Base-by-base conservation (phyloP, 352 stramenopile genomes). In the Pythium sukuiense region DNA sequence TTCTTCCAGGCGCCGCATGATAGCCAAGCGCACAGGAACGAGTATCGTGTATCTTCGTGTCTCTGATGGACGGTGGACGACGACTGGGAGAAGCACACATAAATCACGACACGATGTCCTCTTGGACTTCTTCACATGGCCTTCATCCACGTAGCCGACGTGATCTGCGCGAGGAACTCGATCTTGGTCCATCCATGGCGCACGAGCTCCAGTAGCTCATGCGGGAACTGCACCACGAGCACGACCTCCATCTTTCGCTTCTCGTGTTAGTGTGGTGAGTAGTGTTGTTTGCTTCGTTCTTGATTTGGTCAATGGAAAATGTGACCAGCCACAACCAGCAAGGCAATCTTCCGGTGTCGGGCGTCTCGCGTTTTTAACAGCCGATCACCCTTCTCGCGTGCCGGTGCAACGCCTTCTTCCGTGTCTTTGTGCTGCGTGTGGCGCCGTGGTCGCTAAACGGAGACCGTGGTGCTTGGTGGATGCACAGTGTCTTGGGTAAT, bases 81-180 rank as follows among this genome's bases (percentile, higher is more conserved):
- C 32, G 32, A 37, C n/a, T n/a, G n/a, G n/a, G n/a, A n/a, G n/a
- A n/a, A n/a, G n/a, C n/a, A n/a, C n/a, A n/a, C n/a, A n/a, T n/a
- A n/a, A n/a, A n/a, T n/a, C n/a, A n/a, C n/a, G n/a, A n/a, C n/a
- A n/a, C n/a, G n/a, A n/a, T n/a, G n/a, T n/a, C n/a, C n/a, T n/a
- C 6, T 37, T 5, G 48, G 2, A 12, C 3, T 16, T 29, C 53
- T n/a, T 65, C 50, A 70, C 48, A 70, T 45, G 29, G 57, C 35
- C 37, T 66, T 63, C 57, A 71, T 62, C 64, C 64, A 71, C 64
- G 53, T 37, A 6, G 43, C 30, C 3, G 64, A 65, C 11, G 64
- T 66, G 50, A 71, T 66, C 13, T 71, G 57, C 26, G 64, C 64
- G 52, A 71, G 64, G 52, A 71, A 66, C 57, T 65, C 57, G 57